phyloP scores from a whole-genome alignment of 2,329 filamentous ascomycete genomes.

The Alternaria solani region DNA sequence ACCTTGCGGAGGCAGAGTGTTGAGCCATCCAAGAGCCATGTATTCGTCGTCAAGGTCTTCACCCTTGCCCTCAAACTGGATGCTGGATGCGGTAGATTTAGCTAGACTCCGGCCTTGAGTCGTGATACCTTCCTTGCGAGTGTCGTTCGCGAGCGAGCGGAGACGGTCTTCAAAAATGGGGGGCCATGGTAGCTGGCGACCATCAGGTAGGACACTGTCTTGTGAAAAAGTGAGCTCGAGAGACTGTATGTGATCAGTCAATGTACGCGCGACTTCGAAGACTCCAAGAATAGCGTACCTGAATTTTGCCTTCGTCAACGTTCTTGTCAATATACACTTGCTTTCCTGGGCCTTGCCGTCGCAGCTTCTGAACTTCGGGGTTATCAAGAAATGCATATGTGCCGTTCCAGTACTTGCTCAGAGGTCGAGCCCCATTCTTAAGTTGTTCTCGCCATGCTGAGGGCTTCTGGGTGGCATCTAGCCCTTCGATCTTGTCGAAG shows the following conservation, averaged over 20 bases:
- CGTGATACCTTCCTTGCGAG: conserved; percentile 9
- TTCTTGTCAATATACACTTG: conserved; percentile 43
- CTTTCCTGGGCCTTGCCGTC: conserved; percentile 30
- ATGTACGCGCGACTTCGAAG: not conserved
- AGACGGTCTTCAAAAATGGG: conserved; percentile 52
- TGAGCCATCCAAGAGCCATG: conserved; percentile 57
- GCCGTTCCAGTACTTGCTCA: conserved; percentile 61
- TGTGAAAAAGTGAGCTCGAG: conserved; percentile 44
- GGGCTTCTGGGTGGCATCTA: conserved; percentile 51
- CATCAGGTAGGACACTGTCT: conserved; percentile 16
- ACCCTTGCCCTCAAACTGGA: conserved; percentile 52
- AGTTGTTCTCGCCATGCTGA: conserved; percentile 54
- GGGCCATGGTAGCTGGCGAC: conserved; percentile 45
- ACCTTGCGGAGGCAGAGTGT: conserved; percentile 57
- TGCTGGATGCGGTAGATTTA: conserved; percentile 19
- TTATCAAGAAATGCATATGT: conserved; percentile 56
- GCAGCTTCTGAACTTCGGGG: conserved; percentile 24
- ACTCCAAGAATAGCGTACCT: conserved; percentile 27
- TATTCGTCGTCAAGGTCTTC: conserved; percentile 48
- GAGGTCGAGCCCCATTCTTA: conserved; percentile 39
- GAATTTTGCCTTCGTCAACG: conserved; percentile 39
- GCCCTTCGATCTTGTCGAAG: conserved; percentile 44
- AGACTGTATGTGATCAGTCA: conserved; percentile 36
- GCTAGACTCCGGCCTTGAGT: conserved; percentile 17
- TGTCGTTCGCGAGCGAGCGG: conserved; percentile 40